Base-by-base conservation (phyloP, 176 grass and related monocot genomes). In the Oryza glaberrima region DNA sequence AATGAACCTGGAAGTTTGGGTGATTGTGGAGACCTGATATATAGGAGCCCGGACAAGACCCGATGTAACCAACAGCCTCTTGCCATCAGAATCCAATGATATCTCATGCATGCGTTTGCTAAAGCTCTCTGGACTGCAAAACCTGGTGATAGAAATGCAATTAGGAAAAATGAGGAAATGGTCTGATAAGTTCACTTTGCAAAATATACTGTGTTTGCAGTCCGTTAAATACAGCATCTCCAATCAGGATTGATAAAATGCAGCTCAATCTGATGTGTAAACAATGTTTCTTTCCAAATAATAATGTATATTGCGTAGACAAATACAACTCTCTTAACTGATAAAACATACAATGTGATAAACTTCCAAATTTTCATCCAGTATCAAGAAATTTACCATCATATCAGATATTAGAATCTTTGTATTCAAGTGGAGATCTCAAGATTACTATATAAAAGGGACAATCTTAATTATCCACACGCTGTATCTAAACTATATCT, bases 21-120 rank as follows among this genome's bases (percentile, higher is more conserved):
- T 61, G 65, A 20, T 58, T 14, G 23, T 68, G 7, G 16, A 83
- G 64, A 92, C 96, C 96, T 98, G 89, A 22, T 98, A 98, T 83
- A 98, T 95, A 3, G 96, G 96, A 40, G 96, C 90, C 81, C 96
- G 94, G 41, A 98, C 93, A 81, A 91, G 95, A 82, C 93, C 96
- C 0, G 93, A 98, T 17, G 93, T 94, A 23, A 83, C 89, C 72
- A 98, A 83, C 81, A 98, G 81, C 77, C 91, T 95, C 85, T 90
- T 94, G 80, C 93, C 96, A 81, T 93, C 90, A 69, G 89, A 91
- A 88, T 98, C 96, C 56, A 98, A 82, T 49, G 93, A 82, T 79
- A 95, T 92, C 72, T 95, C 96, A 88, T 95, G 96, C 90, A 88
- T 88, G 45, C 68, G 88, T 81, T 80, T 83, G 65, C 85, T 87